Evolutionary conservation across 352 stramenopile genomes (phyloP).

Genomic region (Globisporangium heterothallicum): DNA sequence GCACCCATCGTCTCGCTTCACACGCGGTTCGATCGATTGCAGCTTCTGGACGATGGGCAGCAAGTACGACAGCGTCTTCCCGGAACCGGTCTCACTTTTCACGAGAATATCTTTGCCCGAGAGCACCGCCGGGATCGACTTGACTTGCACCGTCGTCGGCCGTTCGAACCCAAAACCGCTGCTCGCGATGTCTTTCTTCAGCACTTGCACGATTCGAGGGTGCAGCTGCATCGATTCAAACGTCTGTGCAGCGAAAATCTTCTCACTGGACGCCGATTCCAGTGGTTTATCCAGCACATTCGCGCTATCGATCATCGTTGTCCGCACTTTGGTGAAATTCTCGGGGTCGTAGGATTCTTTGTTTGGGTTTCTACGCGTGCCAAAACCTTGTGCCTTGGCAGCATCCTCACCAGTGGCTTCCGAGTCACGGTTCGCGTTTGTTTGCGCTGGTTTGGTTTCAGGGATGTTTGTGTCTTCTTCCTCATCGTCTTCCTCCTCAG

Average conservation of each 20-base stretch:
- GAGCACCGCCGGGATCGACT: conserved; percentile 70
- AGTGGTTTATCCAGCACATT: conserved; percentile 65
- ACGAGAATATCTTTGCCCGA: conserved; percentile 88
- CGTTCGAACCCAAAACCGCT: conserved; percentile 73
- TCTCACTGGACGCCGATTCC: conserved; percentile 66
- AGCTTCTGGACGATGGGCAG: conserved; percentile 93
- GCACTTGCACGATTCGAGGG: conserved; percentile 56
- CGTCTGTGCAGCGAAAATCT: conserved; percentile 73
- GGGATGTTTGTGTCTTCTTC: conserved; percentile 10
- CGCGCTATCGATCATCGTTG: conserved; percentile 43
- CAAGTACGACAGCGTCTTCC: conserved; percentile 96
- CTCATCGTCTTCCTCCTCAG: conserved; percentile 17
- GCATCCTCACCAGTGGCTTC: background rate
- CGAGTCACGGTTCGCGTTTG: background rate
- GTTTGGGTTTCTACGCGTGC: conserved; percentile 80
- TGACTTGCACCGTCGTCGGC: conserved; percentile 77
- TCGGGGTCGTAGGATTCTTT: conserved; percentile 68
- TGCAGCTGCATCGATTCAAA: conserved; percentile 74
- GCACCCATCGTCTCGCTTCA: conserved; percentile 82
- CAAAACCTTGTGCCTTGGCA: conserved; percentile 32
- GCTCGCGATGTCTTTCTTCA: conserved; percentile 43
- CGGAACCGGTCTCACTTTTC: conserved; percentile 94
- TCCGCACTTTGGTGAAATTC: conserved; percentile 42
- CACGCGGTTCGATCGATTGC: conserved; percentile 55
- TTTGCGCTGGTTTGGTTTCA: background rate